These are phyloP conservation scores for Carex cristatella DNA, from an alignment of 176 grass and related monocot species.

Conservation along the genomic window DNA sequence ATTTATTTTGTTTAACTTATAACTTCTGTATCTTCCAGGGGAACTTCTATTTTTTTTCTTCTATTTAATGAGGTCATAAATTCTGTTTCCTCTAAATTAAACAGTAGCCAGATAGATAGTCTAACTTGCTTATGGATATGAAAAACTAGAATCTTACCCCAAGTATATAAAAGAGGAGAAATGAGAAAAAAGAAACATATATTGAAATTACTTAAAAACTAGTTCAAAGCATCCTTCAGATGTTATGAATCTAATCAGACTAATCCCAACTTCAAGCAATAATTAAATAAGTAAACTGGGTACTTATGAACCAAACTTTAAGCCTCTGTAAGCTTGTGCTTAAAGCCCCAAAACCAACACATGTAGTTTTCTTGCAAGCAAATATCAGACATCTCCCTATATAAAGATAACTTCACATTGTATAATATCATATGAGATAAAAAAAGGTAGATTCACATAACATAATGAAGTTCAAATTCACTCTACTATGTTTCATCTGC, in stretches of 20 bases:
- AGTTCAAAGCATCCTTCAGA: background rate
- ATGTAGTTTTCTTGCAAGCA: constrained; percentile 64
- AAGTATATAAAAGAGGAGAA: background rate
- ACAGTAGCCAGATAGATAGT: background rate
- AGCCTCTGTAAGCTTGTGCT: constrained; percentile 40
- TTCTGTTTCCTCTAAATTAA: background rate
- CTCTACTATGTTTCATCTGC: constrained; percentile 31
- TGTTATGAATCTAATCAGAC: background rate
- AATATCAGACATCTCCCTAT: constrained; percentile 17
- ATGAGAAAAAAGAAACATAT: background rate
- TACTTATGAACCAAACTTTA: constrained; percentile 42
- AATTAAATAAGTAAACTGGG: constrained; percentile 12
- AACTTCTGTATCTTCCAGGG: background rate
- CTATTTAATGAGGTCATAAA: background rate
- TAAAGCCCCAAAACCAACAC: constrained; percentile 30
- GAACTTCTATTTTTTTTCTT: background rate
- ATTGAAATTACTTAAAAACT: background rate
- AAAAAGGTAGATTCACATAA: background rate
- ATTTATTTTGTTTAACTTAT: background rate
- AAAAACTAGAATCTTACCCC: background rate
- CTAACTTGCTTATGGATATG: background rate
- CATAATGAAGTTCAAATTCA: constrained; percentile 41
- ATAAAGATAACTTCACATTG: constrained; percentile 29
- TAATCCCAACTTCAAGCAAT: constrained; percentile 1
- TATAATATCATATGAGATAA: constrained; percentile 18